phyloP scores from a whole-genome alignment of 192 early-diverging fungal species.

The Diversispora eburnea region DNA sequence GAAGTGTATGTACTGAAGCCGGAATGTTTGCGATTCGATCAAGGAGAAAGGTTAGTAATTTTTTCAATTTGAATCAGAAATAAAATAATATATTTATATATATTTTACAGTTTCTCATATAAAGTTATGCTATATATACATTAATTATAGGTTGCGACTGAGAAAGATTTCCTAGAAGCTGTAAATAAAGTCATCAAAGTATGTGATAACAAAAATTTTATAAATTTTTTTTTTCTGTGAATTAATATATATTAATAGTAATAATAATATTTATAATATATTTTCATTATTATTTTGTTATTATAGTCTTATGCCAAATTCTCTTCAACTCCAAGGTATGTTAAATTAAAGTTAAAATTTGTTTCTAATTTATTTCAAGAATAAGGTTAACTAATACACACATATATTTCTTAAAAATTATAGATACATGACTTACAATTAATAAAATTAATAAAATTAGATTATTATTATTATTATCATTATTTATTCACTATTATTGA shows the following conservation, averaged over 20 bases:
- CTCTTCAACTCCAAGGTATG: conserved; percentile 84
- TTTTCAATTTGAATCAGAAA: not conserved
- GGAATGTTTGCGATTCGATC: conserved; percentile 99
- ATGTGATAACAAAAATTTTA: not conserved
- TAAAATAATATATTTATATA: not conserved
- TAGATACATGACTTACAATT: conserved; percentile 79
- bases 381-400: not conserved
- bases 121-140: conserved; percentile 3
- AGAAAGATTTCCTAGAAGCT: conserved; percentile 99
- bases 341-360: not conserved
- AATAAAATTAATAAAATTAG: conserved; percentile 14
- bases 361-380: no score
- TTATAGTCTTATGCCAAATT: conserved; percentile 89
- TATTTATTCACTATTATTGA: not conserved
- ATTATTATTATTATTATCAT: not conserved
- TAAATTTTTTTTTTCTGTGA: not conserved
- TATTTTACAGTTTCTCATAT: not conserved
- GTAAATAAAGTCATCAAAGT: conserved; percentile 99
- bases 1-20: conserved; percentile 98
- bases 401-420: not conserved
- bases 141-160: conserved; percentile 76
- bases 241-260: not conserved
- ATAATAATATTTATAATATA: not conserved
- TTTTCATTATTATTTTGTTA: not conserved
- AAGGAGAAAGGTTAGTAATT: conserved; percentile 75